Evolutionary conservation across 495 filamentous ascomycete genomes (phyloP).

Genomic region (Recurvomyces mirabilis): DNA sequence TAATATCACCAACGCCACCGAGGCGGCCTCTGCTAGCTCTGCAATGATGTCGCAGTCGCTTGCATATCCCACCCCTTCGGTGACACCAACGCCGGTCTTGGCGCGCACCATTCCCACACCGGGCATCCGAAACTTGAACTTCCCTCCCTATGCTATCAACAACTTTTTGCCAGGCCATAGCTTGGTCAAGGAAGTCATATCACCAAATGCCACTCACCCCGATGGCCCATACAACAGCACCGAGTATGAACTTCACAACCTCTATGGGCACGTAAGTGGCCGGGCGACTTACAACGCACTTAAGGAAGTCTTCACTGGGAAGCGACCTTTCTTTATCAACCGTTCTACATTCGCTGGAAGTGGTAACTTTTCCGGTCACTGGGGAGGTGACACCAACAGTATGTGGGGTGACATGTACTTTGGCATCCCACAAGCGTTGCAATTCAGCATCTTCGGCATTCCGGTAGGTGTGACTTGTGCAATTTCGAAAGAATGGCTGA

Average conservation of each 20-base stretch:
- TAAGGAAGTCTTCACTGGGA: conserved; percentile 3
- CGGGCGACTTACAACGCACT: conserved; percentile 20
- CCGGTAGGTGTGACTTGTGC: not conserved
- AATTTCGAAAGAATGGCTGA: not conserved
- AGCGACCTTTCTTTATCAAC: conserved; percentile 18
- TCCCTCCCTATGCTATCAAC: conserved; percentile 22
- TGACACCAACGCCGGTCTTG: conserved; percentile 11
- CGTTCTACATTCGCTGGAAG: conserved; percentile 17
- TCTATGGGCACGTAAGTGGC: conserved; percentile 15
- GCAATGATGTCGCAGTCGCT: conserved; percentile 12
- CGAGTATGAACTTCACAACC: conserved; percentile 22
- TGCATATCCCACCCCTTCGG: conserved; percentile 8
- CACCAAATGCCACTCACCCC: conserved; percentile 19
- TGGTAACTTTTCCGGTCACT: conserved; percentile 14
- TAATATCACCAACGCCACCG: conserved; percentile 19
- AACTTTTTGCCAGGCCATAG: conserved; percentile 17
- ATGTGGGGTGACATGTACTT: conserved; percentile 20
- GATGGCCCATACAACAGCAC: conserved; percentile 20
- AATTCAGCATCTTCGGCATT: conserved; percentile 18
- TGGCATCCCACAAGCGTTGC: conserved; percentile 35
- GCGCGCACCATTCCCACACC: conserved; percentile 15
- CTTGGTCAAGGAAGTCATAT: conserved; percentile 17
- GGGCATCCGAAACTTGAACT: conserved; percentile 17
- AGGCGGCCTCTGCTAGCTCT: conserved; percentile 16
- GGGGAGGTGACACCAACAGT: conserved; percentile 58